Evolutionary conservation across 305 asterid genomes (phyloP).

Genomic region (Ajuga reptans): DNA sequence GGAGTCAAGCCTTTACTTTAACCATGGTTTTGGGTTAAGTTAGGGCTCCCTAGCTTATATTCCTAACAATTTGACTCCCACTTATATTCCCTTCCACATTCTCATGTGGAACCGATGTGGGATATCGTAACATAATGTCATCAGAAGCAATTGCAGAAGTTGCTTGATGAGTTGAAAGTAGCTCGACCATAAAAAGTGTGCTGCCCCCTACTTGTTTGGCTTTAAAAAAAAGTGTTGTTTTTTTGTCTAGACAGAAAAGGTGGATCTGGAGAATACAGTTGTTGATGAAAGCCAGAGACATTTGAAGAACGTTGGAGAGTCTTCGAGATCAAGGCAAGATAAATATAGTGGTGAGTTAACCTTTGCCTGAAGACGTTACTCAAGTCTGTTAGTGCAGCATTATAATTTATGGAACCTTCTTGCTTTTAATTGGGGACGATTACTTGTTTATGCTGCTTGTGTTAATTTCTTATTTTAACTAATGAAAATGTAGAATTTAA

Average conservation of each 20-base stretch:
- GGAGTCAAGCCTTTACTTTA: too few relatives aligned
- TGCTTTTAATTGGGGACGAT: background rate
- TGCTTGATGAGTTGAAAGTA: background rate
- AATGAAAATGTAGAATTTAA: background rate
- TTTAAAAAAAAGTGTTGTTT: slow-evolving; percentile 17
- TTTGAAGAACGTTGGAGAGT: slow-evolving; percentile 31
- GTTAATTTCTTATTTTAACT: background rate
- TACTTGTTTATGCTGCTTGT: background rate
- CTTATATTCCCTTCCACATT: too few relatives aligned
- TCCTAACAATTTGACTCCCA: too few relatives aligned
- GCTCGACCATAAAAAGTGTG: background rate
- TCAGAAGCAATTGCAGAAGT: background rate
- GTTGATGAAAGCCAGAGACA: slow-evolving; percentile 64
- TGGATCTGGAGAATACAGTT: slow-evolving; percentile 61
- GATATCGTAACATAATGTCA: too few relatives aligned
- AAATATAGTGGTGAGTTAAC: slow-evolving; percentile 43
- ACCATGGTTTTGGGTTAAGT: too few relatives aligned
- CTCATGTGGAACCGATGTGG: too few relatives aligned
- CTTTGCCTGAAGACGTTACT: background rate
- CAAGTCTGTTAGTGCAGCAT: background rate
- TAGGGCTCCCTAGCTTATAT: too few relatives aligned
- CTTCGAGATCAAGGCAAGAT: slow-evolving; percentile 37
- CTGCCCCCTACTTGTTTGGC: slow-evolving; percentile 15
- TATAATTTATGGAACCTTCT: background rate
- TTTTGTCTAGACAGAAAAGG: slow-evolving; percentile 57